A percentile compares a stretch with the other conserved stretches of the same genome.
phyloP scores from a whole-genome alignment of 768 basidiomycete species.

The Termitomyces sp. region DNA sequence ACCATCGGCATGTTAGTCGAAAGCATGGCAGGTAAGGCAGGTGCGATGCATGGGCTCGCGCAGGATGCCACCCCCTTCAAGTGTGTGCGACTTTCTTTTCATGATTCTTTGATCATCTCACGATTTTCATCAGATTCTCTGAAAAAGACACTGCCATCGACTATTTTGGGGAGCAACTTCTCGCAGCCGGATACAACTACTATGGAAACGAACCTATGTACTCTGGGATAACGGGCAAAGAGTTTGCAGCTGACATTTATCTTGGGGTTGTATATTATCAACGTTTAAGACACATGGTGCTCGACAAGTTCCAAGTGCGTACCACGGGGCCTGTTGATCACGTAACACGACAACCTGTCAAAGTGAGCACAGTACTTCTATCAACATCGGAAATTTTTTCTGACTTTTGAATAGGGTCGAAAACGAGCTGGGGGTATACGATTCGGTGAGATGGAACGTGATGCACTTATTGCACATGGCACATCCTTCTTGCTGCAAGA shows the following conservation, averaged over 20 bases:
- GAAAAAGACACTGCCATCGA: conserved; percentile 97
- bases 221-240: conserved; percentile 97
- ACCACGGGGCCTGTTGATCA: conserved; percentile 98
- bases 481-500: conserved; percentile 98
- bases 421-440: conserved; percentile 99
- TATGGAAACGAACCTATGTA: conserved; percentile 99
- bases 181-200: conserved; percentile 95
- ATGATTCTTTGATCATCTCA: conserved; percentile 10
- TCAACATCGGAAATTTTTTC: neutral
- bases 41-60: conserved; percentile 96
- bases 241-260: conserved; percentile 98
- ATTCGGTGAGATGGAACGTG: conserved; percentile 99
- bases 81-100: conserved; percentile 38
- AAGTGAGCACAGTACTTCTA: conserved; percentile 44
- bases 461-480: conserved; percentile 97
- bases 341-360: conserved; percentile 93
- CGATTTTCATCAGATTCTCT: conserved; percentile 58
- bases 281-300: conserved; percentile 97
- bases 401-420: conserved; percentile 58
- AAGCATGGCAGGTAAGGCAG: conserved; percentile 99
- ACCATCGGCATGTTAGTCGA: conserved; percentile 99
- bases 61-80: conserved; percentile 99
- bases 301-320: conserved; percentile 99
- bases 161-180: conserved; percentile 94
- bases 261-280: conserved; percentile 99